Base-by-base conservation (phyloP, 1,284 basidiomycete genomes). In the Malassezia cuniculi region DNA sequence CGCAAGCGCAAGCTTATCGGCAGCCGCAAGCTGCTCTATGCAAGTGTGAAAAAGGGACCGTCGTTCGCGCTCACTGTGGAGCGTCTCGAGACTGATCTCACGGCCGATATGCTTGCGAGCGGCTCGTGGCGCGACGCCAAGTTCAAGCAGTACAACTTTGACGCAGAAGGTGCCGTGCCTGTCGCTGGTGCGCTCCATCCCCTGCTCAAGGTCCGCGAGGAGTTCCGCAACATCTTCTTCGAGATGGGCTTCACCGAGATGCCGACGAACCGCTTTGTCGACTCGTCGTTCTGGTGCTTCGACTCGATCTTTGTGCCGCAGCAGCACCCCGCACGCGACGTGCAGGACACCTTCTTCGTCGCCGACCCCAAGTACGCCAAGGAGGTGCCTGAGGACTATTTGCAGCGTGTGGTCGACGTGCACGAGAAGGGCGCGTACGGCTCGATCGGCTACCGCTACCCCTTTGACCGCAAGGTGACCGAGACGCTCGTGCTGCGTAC, bases 191-290 rank as follows among this genome's bases (percentile, higher is more conserved):
- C 89, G 9, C 73, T 97, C 22, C 93, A 97, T 69, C 93, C 90
- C 5, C 75, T 99, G 20, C 77, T 97, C 54, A 97, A 97, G 73
- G 93, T 99, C 24, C 77, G 93, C 39, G 90, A 97, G 69, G 93
- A 99, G 70, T 87, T 99, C 69, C 77, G 89, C 36, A 83, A 84
- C 66, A 95, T 97, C 64, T 99, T 99, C 75, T 78, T 99, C 57
- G 93, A 99, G 69, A 95, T 97, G 86, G 93, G 93, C 85, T 99
- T 97, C 71, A 81, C 86, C 41, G 93, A 99, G 71, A 99, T 99
- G 93, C 87, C 90, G 5, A 95, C 93, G n/a, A 80, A 82, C 47
- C 80, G 82, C 45, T 99, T 89, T 68, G 87, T 99, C 45, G 93
- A 99, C 70, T 93, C 86, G 18, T 82, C 82, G 24, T 99, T 97